Evolutionary conservation across 2,329 filamentous ascomycete genomes (phyloP).

Genomic region (Lachnum nothofagi): DNA sequence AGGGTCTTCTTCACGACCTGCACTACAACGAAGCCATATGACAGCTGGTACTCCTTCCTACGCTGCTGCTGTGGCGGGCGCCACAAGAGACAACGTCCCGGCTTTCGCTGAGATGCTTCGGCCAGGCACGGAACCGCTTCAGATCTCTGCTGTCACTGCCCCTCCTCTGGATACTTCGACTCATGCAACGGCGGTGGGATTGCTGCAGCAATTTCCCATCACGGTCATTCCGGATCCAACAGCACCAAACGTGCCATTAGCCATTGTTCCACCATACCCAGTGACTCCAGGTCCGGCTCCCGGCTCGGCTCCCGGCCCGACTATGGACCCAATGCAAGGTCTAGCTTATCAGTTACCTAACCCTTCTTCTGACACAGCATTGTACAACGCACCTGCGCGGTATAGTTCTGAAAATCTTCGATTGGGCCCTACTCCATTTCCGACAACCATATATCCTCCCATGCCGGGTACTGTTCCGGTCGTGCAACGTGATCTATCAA

Average conservation of each 20-base stretch:
- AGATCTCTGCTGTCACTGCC: conserved; percentile 7
- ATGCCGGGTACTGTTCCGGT: conserved; percentile 23
- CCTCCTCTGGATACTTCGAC: conserved; percentile 5
- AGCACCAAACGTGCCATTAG: conserved; percentile 2
- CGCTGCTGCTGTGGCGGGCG: conserved; percentile 24
- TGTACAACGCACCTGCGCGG: conserved; percentile 5
- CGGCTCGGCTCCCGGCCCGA: conserved; percentile 3
- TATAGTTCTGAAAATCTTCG: conserved; percentile 16
- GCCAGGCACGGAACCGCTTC: conserved; percentile 7
- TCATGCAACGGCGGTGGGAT: conserved; percentile 19
- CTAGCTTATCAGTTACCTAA: conserved; percentile 11
- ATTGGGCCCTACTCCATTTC: conserved; percentile 7
- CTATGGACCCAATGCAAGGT: too few species aligned
- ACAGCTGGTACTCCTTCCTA: conserved; percentile 30
- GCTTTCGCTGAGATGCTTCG: conserved; percentile 12
- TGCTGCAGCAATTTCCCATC: conserved; percentile 19
- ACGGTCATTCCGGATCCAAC: not conserved
- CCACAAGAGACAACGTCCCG: conserved; percentile 20
- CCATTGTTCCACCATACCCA: conserved; percentile 17
- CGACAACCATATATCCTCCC: conserved; percentile 20
- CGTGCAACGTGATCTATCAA: conserved; percentile 10
- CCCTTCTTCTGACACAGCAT: conserved; percentile 2
- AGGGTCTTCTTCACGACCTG: conserved; percentile 14
- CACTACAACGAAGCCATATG: conserved; percentile 21
- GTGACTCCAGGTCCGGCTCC: conserved; percentile 10